Evolutionary conservation across 1,284 basidiomycete species (phyloP).

Genomic region (Papiliotrema terrestris): DNA sequence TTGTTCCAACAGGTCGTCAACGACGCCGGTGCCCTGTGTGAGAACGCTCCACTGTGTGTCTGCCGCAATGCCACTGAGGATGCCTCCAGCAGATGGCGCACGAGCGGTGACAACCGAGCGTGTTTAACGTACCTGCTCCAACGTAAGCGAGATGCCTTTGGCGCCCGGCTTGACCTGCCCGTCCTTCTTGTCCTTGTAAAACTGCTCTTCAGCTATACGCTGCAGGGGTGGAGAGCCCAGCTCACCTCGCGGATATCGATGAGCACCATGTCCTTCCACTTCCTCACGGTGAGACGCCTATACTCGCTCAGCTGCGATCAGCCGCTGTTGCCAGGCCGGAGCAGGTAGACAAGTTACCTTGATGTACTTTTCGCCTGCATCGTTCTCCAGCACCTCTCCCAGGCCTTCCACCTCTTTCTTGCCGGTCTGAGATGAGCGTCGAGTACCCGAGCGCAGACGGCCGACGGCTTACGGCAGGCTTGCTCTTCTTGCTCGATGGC

Average conservation of each 20-base stretch:
- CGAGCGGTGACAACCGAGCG: too few relatives aligned
- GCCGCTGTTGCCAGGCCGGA: neutral
- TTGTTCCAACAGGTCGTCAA: neutral
- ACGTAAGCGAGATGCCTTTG: conserved; percentile 70
- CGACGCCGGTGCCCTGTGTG: neutral
- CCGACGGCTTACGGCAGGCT: neutral
- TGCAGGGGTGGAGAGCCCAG: neutral
- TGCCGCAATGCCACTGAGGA: neutral
- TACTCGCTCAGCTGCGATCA: conserved; percentile 41
- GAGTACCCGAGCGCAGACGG: neutral
- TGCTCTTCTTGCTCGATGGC: neutral
- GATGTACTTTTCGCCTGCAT: conserved; percentile 6
- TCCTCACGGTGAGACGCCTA: conserved; percentile 63
- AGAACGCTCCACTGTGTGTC: conserved; percentile 1
- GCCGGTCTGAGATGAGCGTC: neutral
- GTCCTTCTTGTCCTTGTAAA: conserved; percentile 56
- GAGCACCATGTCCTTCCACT: conserved; percentile 64
- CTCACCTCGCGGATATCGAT: conserved; percentile 69
- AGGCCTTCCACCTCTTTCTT: neutral
- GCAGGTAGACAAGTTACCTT: neutral
- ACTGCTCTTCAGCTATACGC: conserved; percentile 34
- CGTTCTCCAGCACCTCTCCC: conserved; percentile 5
- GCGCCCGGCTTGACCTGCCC: conserved; percentile 72
- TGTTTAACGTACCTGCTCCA: conserved; percentile 60
- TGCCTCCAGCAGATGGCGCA: too few relatives aligned